These are phyloP conservation scores for Candida sanyaensis DNA, from an alignment of 1,139 yeast genomes.

Conservation along the genomic window DNA sequence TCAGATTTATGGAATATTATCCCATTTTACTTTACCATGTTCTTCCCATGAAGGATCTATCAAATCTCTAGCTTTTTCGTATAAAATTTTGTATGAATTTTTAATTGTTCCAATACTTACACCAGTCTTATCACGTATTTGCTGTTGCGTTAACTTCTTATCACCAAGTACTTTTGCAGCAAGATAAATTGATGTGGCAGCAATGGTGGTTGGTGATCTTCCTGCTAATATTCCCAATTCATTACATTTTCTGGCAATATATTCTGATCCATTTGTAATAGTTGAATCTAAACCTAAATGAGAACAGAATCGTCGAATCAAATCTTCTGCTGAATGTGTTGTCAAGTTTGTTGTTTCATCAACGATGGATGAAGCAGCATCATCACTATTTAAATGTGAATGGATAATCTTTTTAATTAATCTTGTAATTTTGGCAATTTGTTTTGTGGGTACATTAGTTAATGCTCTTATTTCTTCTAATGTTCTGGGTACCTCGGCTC, in stretches of 20 bases:
- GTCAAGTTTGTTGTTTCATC: constrained; percentile 29
- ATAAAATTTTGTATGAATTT: constrained; percentile 82
- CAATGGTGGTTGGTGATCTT: constrained; percentile 93
- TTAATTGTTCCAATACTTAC: constrained; percentile 97
- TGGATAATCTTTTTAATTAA: constrained; percentile 72
- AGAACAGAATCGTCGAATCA: constrained; percentile 92
- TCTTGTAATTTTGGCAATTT: constrained; percentile 84
- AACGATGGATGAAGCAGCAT: constrained; percentile 53
- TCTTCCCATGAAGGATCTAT: constrained; percentile 80
- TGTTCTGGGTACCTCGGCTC: constrained; percentile 90
- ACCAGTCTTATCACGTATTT: constrained; percentile 91
- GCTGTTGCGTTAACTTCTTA: constrained; percentile 59
- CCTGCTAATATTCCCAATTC: constrained; percentile 94
- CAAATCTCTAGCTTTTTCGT: constrained; percentile 68
- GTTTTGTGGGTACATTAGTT: constrained; percentile 90
- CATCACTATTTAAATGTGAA: constrained; percentile 39
- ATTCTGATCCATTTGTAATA: constrained; percentile 89
- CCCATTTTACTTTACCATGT: constrained; percentile 64
- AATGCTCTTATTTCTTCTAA: constrained; percentile 94
- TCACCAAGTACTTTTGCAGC: constrained; percentile 82
- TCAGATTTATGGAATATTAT: constrained; percentile 52
- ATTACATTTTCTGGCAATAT: constrained; percentile 83
- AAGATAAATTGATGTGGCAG: constrained; percentile 95
- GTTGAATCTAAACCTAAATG: constrained; percentile 84
- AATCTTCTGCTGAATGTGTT: constrained; percentile 92